Evolutionary conservation across 164 flowering plant genomes (phyloP), one percentile per base, ranked within the genome.

Genomic region (Vitis vinifera): DNA sequence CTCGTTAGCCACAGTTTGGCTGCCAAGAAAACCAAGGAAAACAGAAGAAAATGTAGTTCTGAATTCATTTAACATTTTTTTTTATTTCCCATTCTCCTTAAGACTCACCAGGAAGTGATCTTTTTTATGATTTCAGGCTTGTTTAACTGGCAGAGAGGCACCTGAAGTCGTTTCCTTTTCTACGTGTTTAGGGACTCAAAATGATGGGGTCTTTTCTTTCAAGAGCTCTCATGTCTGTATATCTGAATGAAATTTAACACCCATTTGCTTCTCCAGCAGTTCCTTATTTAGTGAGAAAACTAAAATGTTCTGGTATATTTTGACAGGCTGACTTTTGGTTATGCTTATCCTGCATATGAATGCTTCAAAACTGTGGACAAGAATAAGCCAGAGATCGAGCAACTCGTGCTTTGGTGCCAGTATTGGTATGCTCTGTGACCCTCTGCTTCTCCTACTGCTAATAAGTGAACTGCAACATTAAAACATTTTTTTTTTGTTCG

Each of bases 391-490:
- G 92, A 89, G 19, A 84, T 82, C 71, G 88, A 91, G 68, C 90
- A 88, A 62, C 91, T 94, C 53, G 77, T 85, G n/a, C 91, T 88
- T 79, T 92, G 98, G 98, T 94, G 98, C 73, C 93, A 88, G 65
- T 94, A 92, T 70, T 94, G 98, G 98, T 92, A 80, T 51, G 29
- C 8, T 1, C 27, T 23, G 2, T 23, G 27, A 23, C 0, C 27
- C 27, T 23, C 27, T 23, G 27, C 27, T 23, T 23, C 27, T 23
- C 2, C 27, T 23, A 23, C 27, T 23, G 27, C 27, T 23, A 23
- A 23, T 23, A 0, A 1, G 27, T 23, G 27, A 23, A 23, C 27
- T 23, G 27, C 27, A 23, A 0, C 27, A 23, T 23, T 23, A 1
- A 23, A 23, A 23, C 15, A 14, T 10, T 8, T 70, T 3, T 47